phyloP scores from a whole-genome alignment of 768 basidiomycete genomes.

The Naganishia kalamii region DNA sequence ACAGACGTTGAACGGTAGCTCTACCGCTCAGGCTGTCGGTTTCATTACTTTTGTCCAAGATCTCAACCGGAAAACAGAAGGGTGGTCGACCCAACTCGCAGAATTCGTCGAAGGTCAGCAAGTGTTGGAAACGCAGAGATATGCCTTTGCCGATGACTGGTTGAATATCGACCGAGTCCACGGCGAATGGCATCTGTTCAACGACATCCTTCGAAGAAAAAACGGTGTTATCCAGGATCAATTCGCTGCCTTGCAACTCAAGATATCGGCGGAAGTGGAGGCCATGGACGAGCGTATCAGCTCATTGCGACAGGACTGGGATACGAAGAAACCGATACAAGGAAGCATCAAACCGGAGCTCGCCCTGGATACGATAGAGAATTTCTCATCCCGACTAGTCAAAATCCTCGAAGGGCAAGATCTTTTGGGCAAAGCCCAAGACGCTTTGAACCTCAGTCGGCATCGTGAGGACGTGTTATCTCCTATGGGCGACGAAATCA shows the following conservation, averaged over 20 bases:
- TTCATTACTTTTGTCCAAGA: constrained; percentile 99
- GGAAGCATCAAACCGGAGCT: constrained; percentile 93
- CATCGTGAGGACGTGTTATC: constrained; percentile 69
- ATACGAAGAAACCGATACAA: constrained; percentile 69
- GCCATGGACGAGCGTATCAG: constrained; percentile 92
- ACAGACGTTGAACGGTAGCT: constrained; percentile 86
- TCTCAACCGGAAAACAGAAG: constrained; percentile 90
- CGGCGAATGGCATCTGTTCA: constrained; percentile 97
- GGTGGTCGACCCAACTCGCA: constrained; percentile 95
- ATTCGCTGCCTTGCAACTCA: constrained; percentile 92
- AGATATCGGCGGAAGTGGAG: constrained; percentile 99
- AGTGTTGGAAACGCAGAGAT: constrained; percentile 92
- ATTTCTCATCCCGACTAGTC: constrained; percentile 84
- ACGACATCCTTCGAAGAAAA: constrained; percentile 95
- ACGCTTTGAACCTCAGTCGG: constrained; percentile 83
- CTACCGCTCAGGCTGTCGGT: constrained; percentile 94
- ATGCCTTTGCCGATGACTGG: constrained; percentile 96
- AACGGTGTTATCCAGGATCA: constrained; percentile 98
- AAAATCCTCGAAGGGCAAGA: constrained; percentile 92
- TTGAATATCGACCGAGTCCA: constrained; percentile 94
- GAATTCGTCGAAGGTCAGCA: constrained; percentile 92
- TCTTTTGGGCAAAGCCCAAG: constrained; percentile 90
- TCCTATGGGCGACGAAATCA: constrained; percentile 88
- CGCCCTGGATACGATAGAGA: constrained; percentile 90
- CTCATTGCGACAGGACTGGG: constrained; percentile 88